Percentiles rank a stretch among this genome's conserved stretches.
phyloP scores from a whole-genome alignment of 139 green algal species.

The Chlamydomonas asymmetrica region DNA sequence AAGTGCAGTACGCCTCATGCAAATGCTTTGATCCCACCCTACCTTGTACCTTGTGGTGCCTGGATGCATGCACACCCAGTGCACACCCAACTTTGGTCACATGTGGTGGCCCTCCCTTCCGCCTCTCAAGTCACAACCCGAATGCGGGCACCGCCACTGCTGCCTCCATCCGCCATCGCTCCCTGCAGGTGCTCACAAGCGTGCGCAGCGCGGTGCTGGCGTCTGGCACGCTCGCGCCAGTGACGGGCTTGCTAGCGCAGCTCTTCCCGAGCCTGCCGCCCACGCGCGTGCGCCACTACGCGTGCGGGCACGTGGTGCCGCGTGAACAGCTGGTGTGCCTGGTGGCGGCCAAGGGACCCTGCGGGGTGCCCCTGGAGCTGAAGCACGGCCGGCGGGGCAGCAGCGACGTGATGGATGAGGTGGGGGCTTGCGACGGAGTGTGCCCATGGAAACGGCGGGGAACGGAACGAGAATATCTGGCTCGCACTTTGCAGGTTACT shows the following conservation, averaged over 20 bases:
- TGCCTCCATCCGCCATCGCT: too few species aligned
- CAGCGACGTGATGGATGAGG: constrained; percentile 63
- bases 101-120: too few species aligned
- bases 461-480: too few species aligned
- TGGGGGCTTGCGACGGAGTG: constrained; percentile 29
- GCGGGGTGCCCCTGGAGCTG: constrained; percentile 71
- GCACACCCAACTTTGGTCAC: too few species aligned
- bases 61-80: too few species aligned
- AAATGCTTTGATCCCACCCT: too few species aligned
- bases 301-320: constrained; percentile 89
- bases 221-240: constrained; percentile 88
- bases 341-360: constrained; percentile 62
- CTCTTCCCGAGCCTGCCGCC: constrained; percentile 62
- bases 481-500: too few species aligned
- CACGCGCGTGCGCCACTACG: constrained; percentile 60
- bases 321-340: constrained; percentile 65
- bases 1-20: too few species aligned
- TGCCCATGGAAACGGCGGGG: too few species aligned
- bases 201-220: constrained; percentile 84
- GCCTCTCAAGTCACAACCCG: too few species aligned
- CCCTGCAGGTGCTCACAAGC: constrained; percentile 31
- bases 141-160: too few species aligned
- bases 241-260: constrained; percentile 53
- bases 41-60: too few species aligned
- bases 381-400: constrained; percentile 44